Percentiles rank a stretch among this genome's conserved stretches.
Evolutionary conservation across 495 filamentous ascomycete genomes (phyloP).

Genomic region (Aspergillus cavernicola): DNA sequence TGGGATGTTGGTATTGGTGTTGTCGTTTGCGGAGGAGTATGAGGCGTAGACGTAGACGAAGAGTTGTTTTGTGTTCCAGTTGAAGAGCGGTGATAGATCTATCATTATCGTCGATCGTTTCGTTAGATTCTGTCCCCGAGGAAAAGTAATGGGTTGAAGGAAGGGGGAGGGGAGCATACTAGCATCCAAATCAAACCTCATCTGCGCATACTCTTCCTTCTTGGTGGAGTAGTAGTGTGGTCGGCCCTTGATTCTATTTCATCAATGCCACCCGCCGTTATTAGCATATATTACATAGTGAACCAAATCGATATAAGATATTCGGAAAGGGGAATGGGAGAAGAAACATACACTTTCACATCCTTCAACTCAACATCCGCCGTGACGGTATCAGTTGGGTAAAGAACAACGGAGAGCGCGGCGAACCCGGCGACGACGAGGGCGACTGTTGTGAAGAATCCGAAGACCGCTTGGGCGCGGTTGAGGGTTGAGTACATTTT

Average conservation of each 20-base stretch:
- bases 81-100: conserved; percentile 90
- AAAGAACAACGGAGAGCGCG: conserved; percentile 71
- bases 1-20: conserved; percentile 24
- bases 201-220: conserved; percentile 89
- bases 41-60: conserved; percentile 91
- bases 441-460: conserved; percentile 94
- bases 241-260: conserved; percentile 69
- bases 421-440: conserved; percentile 75
- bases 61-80: conserved; percentile 99
- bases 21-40: conserved; percentile 59
- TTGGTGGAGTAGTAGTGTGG: conserved; percentile 92
- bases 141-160: too few species aligned
- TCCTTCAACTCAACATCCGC: conserved; percentile 66
- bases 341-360: conserved; percentile 73
- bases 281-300: too few species aligned
- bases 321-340: too few species aligned
- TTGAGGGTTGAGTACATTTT: conserved; percentile 77
- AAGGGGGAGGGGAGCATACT: too few species aligned
- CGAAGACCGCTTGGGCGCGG: conserved; percentile 87
- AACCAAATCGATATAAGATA: too few species aligned
- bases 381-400: conserved; percentile 59
- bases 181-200: conserved; percentile 86
- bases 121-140: conserved; percentile 1
- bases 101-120: neutral
- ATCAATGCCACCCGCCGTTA: neutral